phyloP scores from a whole-genome alignment of 2,329 filamentous ascomycete species.

The Fusarium foetens region DNA sequence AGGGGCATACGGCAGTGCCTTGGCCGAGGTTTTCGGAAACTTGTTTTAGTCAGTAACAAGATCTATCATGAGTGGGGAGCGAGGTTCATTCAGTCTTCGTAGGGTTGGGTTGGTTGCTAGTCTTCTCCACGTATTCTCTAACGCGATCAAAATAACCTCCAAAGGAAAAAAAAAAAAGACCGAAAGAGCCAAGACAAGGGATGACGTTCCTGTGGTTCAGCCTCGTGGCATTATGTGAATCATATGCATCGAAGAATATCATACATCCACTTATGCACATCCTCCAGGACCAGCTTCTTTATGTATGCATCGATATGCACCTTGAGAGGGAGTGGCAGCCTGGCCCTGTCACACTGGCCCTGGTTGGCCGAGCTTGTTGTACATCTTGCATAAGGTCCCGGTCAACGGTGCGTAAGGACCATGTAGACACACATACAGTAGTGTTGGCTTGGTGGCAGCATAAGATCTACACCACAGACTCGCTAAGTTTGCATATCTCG shows the following conservation, averaged over 20 bases:
- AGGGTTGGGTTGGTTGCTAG: not conserved
- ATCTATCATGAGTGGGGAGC: constrained; percentile 14
- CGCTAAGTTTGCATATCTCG: constrained; percentile 25
- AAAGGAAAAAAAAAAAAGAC: not conserved
- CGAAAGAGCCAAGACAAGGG: not conserved
- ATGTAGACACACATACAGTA: constrained; percentile 7
- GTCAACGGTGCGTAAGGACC: constrained; percentile 37
- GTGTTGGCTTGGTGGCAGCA: constrained; percentile 38
- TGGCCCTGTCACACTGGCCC: constrained; percentile 37
- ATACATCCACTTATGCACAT: constrained; percentile 40
- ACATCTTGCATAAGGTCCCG: constrained; percentile 43
- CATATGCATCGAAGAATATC: constrained; percentile 31
- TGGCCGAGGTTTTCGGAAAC: constrained; percentile 20
- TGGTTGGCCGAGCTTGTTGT: constrained; percentile 42
- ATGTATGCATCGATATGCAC: constrained; percentile 38
- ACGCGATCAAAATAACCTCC: not conserved
- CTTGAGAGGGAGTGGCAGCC: constrained; percentile 31
- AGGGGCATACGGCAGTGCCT: not conserved
- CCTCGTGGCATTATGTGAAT: constrained; percentile 33
- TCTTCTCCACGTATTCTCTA: constrained; percentile 5
- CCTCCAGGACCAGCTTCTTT: constrained; percentile 25
- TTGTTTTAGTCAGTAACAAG: constrained; percentile 3
- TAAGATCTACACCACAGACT: constrained; percentile 42
- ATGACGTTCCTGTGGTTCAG: constrained; percentile 17
- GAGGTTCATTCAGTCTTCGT: not conserved